These are phyloP conservation scores for Corchorus capsularis DNA, from an alignment of 345 rosid species.

Conservation along the genomic window DNA sequence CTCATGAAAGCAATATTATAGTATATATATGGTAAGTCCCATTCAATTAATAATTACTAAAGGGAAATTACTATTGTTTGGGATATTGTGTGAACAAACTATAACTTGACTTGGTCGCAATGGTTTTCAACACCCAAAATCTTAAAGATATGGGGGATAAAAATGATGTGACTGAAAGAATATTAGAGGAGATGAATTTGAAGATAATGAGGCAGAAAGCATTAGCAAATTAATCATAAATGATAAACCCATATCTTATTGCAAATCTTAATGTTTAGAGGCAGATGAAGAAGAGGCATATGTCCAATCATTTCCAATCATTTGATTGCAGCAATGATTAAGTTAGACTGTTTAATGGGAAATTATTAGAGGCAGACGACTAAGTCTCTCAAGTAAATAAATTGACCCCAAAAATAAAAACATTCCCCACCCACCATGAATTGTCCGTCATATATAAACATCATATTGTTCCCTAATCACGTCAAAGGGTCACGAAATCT, in stretches of 20 bases:
- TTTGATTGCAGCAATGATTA: slow-evolving; percentile 10
- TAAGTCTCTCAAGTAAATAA: slow-evolving; percentile 2
- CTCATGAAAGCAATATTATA: neutral
- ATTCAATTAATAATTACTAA: neutral
- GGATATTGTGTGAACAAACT: neutral
- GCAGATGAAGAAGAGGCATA: neutral
- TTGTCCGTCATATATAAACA: slow-evolving; percentile 2
- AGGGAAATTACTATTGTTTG: neutral
- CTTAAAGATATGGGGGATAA: too few relatives aligned
- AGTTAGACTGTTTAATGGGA: neutral
- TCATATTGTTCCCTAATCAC: slow-evolving; percentile 17
- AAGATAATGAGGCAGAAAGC: neutral
- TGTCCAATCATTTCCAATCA: slow-evolving; percentile 21
- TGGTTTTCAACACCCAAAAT: too few relatives aligned
- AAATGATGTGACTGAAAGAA: neutral
- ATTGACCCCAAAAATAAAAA: slow-evolving; percentile 14
- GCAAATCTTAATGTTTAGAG: neutral
- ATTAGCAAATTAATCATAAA: neutral
- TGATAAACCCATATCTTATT: neutral
- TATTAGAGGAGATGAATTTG: slow-evolving; percentile 1
- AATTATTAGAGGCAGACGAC: slow-evolving; percentile 11
- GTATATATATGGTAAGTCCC: neutral
- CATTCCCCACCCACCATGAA: slow-evolving; percentile 19
- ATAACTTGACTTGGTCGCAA: too few relatives aligned
- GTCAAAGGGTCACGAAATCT: slow-evolving; percentile 15